These are phyloP conservation scores for Mollisia scopiformis DNA, from an alignment of 2,329 filamentous ascomycete species.

Conservation along the genomic window DNA sequence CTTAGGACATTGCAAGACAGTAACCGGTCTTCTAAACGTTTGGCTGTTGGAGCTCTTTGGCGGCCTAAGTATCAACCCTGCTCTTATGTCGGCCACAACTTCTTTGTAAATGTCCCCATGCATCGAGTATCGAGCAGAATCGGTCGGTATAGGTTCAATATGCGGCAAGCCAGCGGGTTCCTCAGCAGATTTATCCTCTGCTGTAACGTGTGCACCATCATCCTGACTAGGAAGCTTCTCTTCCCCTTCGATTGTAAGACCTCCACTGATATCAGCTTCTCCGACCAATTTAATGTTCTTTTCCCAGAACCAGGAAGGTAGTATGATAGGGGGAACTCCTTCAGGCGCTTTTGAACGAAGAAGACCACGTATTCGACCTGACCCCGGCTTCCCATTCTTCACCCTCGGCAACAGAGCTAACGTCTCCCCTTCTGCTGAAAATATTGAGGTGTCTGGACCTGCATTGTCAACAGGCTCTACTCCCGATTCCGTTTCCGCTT, in stretches of 20 bases:
- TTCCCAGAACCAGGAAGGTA: conserved; percentile 61
- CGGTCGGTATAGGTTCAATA: conserved; percentile 19
- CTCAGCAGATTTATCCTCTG: conserved; percentile 5
- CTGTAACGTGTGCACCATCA: conserved; percentile 4
- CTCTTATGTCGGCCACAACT: conserved; percentile 51
- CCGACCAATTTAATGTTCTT: conserved; percentile 45
- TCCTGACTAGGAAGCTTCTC: not conserved
- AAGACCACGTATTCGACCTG: conserved; percentile 24
- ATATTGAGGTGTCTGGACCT: conserved; percentile 1
- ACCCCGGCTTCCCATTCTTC: conserved; percentile 21
- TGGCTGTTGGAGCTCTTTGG: conserved; percentile 44
- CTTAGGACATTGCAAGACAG: conserved; percentile 61
- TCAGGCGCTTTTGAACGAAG: conserved; percentile 28
- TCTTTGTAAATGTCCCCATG: conserved; percentile 36
- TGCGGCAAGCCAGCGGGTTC: too few relatives aligned
- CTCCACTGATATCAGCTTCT: conserved; percentile 18
- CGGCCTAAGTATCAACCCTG: conserved; percentile 50
- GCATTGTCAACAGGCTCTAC: conserved; percentile 10
- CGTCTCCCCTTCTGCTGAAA: conserved; percentile 7
- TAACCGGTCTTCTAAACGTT: conserved; percentile 51
- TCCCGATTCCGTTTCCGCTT: conserved; percentile 15
- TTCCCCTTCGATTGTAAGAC: conserved; percentile 27
- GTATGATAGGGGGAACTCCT: conserved; percentile 51
- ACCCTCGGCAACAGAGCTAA: conserved; percentile 12
- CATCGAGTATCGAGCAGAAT: conserved; percentile 33